Percentiles rank a stretch among this genome's conserved stretches.
These are phyloP conservation scores for Cytospora leucostoma DNA, from an alignment of 2,329 filamentous ascomycete species.

Conservation along the genomic window DNA sequence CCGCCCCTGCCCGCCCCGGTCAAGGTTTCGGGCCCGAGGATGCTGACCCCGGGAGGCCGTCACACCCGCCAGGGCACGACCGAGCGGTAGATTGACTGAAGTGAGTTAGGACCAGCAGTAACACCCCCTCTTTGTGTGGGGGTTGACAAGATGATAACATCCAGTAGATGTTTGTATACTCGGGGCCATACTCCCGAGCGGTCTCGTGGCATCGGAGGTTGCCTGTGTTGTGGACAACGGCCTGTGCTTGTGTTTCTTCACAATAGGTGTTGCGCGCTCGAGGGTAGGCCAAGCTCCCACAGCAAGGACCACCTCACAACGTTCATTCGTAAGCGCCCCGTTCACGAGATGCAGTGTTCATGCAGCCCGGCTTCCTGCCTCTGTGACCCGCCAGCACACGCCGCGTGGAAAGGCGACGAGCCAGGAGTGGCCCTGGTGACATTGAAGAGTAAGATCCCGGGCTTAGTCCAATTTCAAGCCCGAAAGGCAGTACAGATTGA, in stretches of 20 bases:
- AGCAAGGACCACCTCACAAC: background rate
- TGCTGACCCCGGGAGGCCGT: background rate
- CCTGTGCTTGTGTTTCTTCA: background rate
- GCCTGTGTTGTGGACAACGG: background rate
- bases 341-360: slow-evolving; percentile 15
- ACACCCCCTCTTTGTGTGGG: background rate
- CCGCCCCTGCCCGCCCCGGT: background rate
- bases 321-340: background rate
- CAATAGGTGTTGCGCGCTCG: background rate
- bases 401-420: background rate
- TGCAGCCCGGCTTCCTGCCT: background rate
- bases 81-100: background rate
- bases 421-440: background rate
- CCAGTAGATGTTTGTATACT: too few species aligned
- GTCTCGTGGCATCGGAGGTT: background rate
- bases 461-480: background rate
- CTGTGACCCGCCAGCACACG: background rate
- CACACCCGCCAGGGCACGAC: background rate
- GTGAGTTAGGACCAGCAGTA: background rate
- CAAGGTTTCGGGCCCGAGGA: background rate
- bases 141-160: background rate
- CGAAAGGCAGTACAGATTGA: background rate
- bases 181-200: background rate
- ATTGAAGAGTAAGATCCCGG: background rate
- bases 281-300: background rate